Conservation (phyloP, 768 basidiomycete genomes). For the Pleurotus platypus region DNA sequence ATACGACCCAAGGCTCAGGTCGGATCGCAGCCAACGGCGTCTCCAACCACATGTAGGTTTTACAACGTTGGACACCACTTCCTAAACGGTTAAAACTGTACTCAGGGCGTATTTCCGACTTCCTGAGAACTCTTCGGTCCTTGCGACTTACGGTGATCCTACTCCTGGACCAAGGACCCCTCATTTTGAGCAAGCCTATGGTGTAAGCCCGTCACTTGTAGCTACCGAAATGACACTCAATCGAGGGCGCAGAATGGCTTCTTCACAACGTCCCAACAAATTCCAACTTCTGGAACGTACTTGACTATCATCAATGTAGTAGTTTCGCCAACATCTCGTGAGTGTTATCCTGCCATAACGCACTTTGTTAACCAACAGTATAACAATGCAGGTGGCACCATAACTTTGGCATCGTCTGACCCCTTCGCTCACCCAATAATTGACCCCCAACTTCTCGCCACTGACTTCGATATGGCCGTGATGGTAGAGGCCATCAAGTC, state of each 20-base stretch:
- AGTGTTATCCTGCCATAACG: constrained; percentile 2
- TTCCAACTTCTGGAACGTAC: constrained; percentile 27
- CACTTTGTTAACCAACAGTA: neutral
- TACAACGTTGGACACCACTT: neutral
- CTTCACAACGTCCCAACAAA: constrained; percentile 1
- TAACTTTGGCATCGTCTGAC: constrained; percentile 21
- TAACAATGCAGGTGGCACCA: constrained; percentile 18
- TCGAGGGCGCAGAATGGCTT: neutral
- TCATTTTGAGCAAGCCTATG: constrained; percentile 31
- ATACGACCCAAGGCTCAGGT: constrained; percentile 15
- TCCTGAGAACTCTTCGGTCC: constrained; percentile 23
- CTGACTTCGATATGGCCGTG: constrained; percentile 20
- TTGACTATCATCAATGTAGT: constrained; percentile 25
- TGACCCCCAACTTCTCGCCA: constrained; percentile 17
- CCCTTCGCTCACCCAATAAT: constrained; percentile 24
- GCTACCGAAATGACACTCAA: neutral
- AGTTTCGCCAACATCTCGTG: constrained; percentile 33
- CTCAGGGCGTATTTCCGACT: constrained; percentile 19
- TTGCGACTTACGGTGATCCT: constrained; percentile 27
- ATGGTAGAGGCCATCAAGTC: constrained; percentile 23
- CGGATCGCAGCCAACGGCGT: constrained; percentile 10
- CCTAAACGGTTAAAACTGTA: no score
- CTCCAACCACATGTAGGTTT: constrained; percentile 15
- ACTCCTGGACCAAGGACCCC: constrained; percentile 29
- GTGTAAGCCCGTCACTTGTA: constrained; percentile 15